Evolutionary conservation across 164 flowering plant genomes (phyloP), one percentile per base, ranked within the genome.

Genomic region (Chimonanthus praecox): DNA sequence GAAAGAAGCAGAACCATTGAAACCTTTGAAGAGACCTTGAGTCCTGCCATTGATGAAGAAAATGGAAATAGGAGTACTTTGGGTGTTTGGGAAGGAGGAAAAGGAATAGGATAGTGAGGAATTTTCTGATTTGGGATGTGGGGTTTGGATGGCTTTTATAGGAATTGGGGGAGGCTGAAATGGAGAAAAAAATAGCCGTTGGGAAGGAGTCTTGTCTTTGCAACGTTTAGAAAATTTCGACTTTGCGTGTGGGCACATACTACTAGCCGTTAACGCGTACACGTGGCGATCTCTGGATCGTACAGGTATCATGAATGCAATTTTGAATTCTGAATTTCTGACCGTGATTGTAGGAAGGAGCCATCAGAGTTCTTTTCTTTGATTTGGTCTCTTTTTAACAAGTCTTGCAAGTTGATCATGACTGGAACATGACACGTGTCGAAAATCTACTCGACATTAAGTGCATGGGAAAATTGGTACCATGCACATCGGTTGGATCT

Each of bases 181-280:
- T 16, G 43, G 21, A 63, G 11, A 63, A 63, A 21, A 21, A 63
- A 5, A 63, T 5, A 63, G 66, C 66, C 66, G 66, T 63, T 63
- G 45, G 33, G 66, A 21, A 21, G 45, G 11, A 63, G 33, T 5
- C 60, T 20, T 18, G 15, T 18, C 44, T 9, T 8, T 13, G 2
- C 16, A 13, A 63, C 21, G 66, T 21, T 20, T 8, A 16, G 10
- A 18, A 63, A 7, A 54, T 15, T 54, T 54, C 16, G 60, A 3
- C 16, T 54, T 54, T 54, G 66, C 66, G 21, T 63, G 66, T 63
- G 66, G 66, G 66, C 8, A 18, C 66, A 45, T 13, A 9, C 66
- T 63, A 63, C 45, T 63, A 20, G 66, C 66, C 66, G 66, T 63
- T 63, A 51, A 18, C 66, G 45, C 44, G 66, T 63, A 63, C 66